Base-by-base conservation (phyloP, 495 filamentous ascomycete species). In the Penicillium fimorum region DNA sequence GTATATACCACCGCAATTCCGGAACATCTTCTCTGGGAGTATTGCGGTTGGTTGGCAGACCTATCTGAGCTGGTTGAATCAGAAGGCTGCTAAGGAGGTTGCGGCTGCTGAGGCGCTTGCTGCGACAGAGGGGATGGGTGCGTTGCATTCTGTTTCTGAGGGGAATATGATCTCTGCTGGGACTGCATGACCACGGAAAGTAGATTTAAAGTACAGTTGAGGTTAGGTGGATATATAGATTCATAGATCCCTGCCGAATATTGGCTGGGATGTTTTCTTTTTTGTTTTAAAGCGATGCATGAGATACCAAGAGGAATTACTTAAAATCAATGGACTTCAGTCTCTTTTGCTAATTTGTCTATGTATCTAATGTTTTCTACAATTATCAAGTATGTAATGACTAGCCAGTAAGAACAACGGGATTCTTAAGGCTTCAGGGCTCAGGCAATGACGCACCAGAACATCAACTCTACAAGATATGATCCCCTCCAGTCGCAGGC, bases 11-110 rank as follows among this genome's bases (percentile, higher is more conserved):
- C 71, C 90, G 22, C 83, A 92, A 68, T 92, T 87, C 65, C 79
- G 92, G 47, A 87, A 83, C 50, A 75, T 96, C 9, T 92, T 96
- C 68, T 84, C 87, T 0, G 92, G 82, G 6, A 69, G 83, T 13
- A 80, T 92, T 62, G 91, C 90, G 3, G 86, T 96, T 44, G 88
- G 89, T 2, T 97, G 92, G 92, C 92, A 96, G 74, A 90, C 88
- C 3, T 97, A 97, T 78, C 64, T 97, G 58, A 87, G 84, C 51
- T 88, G 84, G 71, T 72, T 97, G 67, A 96, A 96, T 59, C 82
- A 87, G 69, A 79, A 75, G 57, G 90, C 88, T 5, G 88, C 88
- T 60, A 71, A 73, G 40, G 76, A 84, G 65, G 81, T 80, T 47
- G 65, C 64, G 54, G 63, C 58, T 17, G 64, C 58, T 8, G 74